These are phyloP conservation scores for Termitomyces sp. DNA, from an alignment of 768 basidiomycete genomes.

Conservation along the genomic window DNA sequence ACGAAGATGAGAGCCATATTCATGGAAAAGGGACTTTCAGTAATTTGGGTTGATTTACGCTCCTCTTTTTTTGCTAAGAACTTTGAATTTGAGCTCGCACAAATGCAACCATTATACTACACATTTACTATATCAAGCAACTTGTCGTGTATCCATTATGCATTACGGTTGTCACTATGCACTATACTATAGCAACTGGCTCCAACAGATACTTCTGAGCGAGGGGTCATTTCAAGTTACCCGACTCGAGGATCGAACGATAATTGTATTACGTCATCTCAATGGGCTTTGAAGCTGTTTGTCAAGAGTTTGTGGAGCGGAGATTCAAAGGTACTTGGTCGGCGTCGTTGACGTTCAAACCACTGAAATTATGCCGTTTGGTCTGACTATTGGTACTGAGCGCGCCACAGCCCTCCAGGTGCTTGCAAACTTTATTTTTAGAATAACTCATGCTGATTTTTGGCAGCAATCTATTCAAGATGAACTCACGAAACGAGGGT, in stretches of 20 bases:
- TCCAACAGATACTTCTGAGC: too few species aligned
- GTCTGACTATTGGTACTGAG: slow-evolving; percentile 74
- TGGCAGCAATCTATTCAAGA: slow-evolving; percentile 70
- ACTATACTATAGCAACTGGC: too few species aligned
- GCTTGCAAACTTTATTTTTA: slow-evolving; percentile 8
- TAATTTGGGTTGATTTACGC: too few species aligned
- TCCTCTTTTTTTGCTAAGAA: too few species aligned
- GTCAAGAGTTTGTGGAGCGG: slow-evolving; percentile 17
- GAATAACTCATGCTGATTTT: slow-evolving; percentile 1
- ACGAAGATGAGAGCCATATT: too few species aligned
- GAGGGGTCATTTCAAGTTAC: too few species aligned
- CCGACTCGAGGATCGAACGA: slow-evolving; percentile 55
- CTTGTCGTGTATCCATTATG: too few species aligned
- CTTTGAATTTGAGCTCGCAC: too few species aligned
- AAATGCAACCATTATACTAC: too few species aligned
- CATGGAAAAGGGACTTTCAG: too few species aligned
- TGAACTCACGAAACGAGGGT: slow-evolving; percentile 72
- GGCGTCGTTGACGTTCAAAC: slow-evolving; percentile 20
- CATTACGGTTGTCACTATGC: too few species aligned
- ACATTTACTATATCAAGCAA: too few species aligned
- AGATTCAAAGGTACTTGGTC: slow-evolving; percentile 23
- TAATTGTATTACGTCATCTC: background rate
- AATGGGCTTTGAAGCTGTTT: slow-evolving; percentile 6
- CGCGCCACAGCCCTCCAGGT: slow-evolving; percentile 70
- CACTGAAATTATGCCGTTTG: slow-evolving; percentile 54